Evolutionary conservation across 768 basidiomycete species (phyloP).

Genomic region (Kwoniella europaea): DNA sequence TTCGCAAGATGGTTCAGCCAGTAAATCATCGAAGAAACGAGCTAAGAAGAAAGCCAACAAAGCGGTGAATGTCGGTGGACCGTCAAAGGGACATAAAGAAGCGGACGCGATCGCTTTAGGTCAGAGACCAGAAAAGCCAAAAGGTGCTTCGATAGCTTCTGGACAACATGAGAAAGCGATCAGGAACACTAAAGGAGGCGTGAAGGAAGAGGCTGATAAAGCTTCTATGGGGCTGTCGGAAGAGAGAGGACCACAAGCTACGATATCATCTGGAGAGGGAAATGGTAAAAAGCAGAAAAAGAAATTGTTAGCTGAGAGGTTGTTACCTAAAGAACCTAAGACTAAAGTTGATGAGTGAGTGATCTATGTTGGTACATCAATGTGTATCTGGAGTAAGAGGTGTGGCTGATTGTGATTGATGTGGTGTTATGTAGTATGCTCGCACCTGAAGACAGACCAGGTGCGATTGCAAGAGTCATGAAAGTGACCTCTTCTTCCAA

Average conservation of each 20-base stretch:
- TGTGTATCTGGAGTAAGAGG: neutral
- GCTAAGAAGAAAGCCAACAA: slow-evolving; percentile 14
- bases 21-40: slow-evolving; percentile 12
- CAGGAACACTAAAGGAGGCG: neutral
- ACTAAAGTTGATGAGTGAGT: slow-evolving; percentile 53
- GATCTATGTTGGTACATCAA: neutral
- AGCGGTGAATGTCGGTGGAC: neutral
- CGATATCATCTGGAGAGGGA: neutral
- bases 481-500: slow-evolving; percentile 26
- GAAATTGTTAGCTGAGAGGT: slow-evolving; percentile 49
- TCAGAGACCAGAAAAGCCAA: neutral
- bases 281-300: slow-evolving; percentile 27
- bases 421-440: slow-evolving; percentile 39
- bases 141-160: neutral
- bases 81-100: slow-evolving; percentile 5
- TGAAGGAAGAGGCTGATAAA: slow-evolving; percentile 3
- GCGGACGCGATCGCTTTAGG: neutral
- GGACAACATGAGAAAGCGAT: neutral
- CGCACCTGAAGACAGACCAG: slow-evolving; percentile 47
- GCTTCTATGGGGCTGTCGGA: neutral
- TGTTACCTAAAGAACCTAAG: slow-evolving; percentile 44
- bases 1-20: neutral
- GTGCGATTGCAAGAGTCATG: slow-evolving; percentile 47
- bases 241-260: neutral
- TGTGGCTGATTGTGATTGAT: too few relatives aligned